phyloP scores from a whole-genome alignment of 805 yeast genomes.

The Candida caryicola region DNA sequence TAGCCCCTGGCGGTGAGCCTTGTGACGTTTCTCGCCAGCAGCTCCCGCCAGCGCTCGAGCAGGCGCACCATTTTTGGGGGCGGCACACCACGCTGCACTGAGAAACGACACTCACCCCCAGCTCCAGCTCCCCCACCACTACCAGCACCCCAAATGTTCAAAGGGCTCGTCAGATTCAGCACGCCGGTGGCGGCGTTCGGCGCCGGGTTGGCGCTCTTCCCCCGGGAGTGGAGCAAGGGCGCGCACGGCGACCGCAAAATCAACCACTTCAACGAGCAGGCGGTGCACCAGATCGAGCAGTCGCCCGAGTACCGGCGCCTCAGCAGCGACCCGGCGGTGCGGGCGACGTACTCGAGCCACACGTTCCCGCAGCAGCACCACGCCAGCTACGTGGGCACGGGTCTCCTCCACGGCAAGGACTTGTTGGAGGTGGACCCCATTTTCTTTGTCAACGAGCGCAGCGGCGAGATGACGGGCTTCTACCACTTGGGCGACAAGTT shows the following conservation, averaged over 20 bases:
- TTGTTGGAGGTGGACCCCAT: conserved; percentile 76
- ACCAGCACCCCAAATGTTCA: too few relatives aligned
- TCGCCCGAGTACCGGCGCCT: conserved; percentile 20
- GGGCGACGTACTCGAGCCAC: conserved; percentile 13
- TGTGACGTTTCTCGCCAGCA: too few relatives aligned
- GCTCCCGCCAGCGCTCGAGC: too few relatives aligned
- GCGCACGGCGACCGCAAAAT: conserved; percentile 11
- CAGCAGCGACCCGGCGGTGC: conserved; percentile 12
- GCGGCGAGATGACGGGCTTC: conserved; percentile 58
- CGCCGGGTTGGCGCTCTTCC: conserved; percentile 27
- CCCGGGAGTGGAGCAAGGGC: conserved; percentile 23
- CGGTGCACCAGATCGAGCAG: conserved; percentile 17
- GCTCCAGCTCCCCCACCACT: too few relatives aligned
- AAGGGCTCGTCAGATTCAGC: conserved; percentile 23
- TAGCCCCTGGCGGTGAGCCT: too few relatives aligned
- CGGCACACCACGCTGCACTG: too few relatives aligned
- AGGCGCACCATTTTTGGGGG: too few relatives aligned
- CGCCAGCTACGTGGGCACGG: conserved; percentile 59
- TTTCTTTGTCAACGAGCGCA: conserved; percentile 49
- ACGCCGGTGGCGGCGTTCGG: conserved; percentile 32
- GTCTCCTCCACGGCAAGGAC: conserved; percentile 65
- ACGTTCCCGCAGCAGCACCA: conserved; percentile 16
- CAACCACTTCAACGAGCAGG: conserved; percentile 18
- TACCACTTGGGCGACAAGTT: conserved; percentile 68
- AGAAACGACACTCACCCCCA: too few relatives aligned